phyloP scores from a whole-genome alignment of 495 filamentous ascomycete genomes.

The Hypoxylon fragiforme region DNA sequence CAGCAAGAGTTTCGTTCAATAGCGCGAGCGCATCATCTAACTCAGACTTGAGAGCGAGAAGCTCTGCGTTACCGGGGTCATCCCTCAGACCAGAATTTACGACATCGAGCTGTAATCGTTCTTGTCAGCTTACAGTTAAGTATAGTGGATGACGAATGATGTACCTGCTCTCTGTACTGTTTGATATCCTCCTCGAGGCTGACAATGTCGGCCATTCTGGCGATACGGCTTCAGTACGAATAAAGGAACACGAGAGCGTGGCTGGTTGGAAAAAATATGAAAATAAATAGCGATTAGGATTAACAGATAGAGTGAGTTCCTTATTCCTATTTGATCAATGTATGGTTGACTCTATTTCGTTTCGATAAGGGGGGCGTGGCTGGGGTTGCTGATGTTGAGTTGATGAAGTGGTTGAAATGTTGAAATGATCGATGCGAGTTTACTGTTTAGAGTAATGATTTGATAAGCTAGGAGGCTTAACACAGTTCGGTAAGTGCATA shows the following conservation, averaged over 20 bases:
- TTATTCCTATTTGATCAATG: no score
- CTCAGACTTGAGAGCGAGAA: conserved; percentile 76
- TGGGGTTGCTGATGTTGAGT: no score
- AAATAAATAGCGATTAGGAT: no score
- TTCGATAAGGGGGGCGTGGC: no score
- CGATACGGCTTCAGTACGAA: not conserved
- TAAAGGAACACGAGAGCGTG: not conserved
- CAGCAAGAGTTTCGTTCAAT: conserved; percentile 77
- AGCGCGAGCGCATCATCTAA: conserved; percentile 82
- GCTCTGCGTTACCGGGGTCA: conserved; percentile 81
- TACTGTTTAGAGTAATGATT: no score
- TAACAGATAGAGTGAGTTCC: no score
- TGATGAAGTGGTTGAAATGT: no score
- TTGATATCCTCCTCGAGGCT: conserved; percentile 75
- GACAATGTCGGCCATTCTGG: conserved; percentile 59
- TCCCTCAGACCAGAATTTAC: conserved; percentile 74
- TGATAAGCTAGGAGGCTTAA: no score
- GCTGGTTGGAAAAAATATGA: not conserved
- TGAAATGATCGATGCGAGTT: no score
- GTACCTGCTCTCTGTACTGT: conserved; percentile 81
- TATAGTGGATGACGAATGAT: conserved; percentile 6
- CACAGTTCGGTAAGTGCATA: no score
- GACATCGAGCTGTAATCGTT: conserved; percentile 68
- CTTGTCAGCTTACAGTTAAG: conserved; percentile 19
- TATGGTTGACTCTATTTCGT: no score